Evolutionary conservation across 345 rosid species (phyloP).

Genomic region (Bruguiera parviflora): DNA sequence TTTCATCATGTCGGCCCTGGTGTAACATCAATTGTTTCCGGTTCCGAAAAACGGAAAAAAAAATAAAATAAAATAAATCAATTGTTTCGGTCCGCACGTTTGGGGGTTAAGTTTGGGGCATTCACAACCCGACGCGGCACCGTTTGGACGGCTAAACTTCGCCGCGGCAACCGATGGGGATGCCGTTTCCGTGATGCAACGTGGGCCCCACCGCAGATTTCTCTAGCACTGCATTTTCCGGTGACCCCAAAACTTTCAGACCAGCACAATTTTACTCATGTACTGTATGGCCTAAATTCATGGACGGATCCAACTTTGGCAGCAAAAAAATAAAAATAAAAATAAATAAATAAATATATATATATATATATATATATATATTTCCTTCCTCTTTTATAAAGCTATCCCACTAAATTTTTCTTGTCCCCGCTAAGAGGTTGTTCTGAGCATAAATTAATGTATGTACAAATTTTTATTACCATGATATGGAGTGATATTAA

Average conservation of each 20-base stretch:
- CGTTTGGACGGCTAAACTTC: constrained; percentile 25
- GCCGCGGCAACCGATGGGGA: constrained; percentile 40
- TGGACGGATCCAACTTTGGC: no score
- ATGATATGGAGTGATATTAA: no score
- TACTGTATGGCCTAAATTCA: no score
- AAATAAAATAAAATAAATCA: constrained; percentile 12
- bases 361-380: no score
- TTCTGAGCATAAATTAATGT: no score
- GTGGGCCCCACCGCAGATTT: constrained; percentile 27
- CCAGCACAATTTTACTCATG: no score
- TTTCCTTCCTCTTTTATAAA: no score
- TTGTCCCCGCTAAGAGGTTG: no score
- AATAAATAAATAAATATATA: no score
- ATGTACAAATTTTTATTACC: no score
- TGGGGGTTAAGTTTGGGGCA: constrained; percentile 2
- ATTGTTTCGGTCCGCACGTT: constrained; percentile 24
- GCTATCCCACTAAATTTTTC: no score
- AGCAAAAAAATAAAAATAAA: no score
- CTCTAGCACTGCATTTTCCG: constrained; percentile 3
- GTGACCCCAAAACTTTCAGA: background rate
- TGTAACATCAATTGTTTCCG: constrained; percentile 22
- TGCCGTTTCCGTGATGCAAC: constrained; percentile 34
- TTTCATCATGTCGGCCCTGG: constrained; percentile 14
- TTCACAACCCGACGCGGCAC: constrained; percentile 28
- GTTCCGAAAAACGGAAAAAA: background rate